Base-by-base conservation (phyloP, 1,284 basidiomycete genomes). In the Chalciporus sp. region DNA sequence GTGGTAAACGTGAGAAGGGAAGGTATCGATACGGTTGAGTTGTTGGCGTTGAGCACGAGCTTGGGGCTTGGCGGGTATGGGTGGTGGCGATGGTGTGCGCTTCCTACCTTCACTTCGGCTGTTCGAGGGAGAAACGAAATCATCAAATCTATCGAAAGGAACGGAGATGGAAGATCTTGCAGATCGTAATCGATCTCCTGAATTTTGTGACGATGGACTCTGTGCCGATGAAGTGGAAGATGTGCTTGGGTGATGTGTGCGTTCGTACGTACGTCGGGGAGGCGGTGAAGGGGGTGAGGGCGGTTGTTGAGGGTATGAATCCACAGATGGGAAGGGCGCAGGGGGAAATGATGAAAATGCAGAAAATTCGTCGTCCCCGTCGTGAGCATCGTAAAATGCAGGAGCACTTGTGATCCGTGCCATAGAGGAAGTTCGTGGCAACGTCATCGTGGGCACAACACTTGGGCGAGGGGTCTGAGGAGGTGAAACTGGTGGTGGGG, bases 91-190 rank as follows among this genome's bases (percentile, higher is more conserved):
- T 2, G 77, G 70, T 14, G 74, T 70, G 33, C 58, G 68, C 27
- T 74, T 56, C 46, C 28, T 53, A 47, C 29, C 41, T 37, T 29
- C 52, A 10, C 29, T 37, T 48, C 33, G 61, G 28, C 6, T 14
- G 20, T 14, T 42, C 7, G 28, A 20, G 35, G 72, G 69, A 40
- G 74, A 73, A 31, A 76, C 66, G 49, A 80, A 76, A 39, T 76
- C 74, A 53, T 79, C 73, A 59, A 83, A 81, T 56, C 77, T 73
- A 58, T 81, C 70, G 55, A 79, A 76, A 28, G 69, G 61, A 17
- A 54, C 50, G 11, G 67, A 62, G 12, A 58, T 43, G 6, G 62
- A 58, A 35, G 59, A 52, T 17, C 43, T 42, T 7, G 59, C 23
- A 51, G 60, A 54, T 29, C 27, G 67, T 39, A 68, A 29, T 2